phyloP scores from a whole-genome alignment of 2,329 filamentous ascomycete species.

The Penicillium sp. region DNA sequence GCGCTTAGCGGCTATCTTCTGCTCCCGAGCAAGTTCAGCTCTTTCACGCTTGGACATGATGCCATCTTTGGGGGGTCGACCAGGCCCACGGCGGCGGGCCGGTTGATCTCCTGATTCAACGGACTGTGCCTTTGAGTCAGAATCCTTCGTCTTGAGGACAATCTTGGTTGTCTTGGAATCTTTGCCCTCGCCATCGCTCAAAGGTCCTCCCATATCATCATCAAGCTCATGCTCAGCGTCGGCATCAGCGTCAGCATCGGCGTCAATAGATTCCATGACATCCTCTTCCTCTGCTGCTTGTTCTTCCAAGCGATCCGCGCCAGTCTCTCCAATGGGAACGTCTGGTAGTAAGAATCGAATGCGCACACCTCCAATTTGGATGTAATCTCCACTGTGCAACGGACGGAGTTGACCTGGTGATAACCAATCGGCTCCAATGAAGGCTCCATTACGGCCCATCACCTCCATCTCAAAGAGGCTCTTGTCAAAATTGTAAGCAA shows the following conservation, averaged over 20 bases:
- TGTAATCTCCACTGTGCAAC: constrained; percentile 58
- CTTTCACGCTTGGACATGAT: constrained; percentile 66
- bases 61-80: constrained; percentile 65
- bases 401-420: constrained; percentile 48
- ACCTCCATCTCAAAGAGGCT: constrained; percentile 60
- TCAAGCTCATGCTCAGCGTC: constrained; percentile 45
- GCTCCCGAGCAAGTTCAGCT: constrained; percentile 54
- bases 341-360: constrained; percentile 59
- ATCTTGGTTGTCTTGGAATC: constrained; percentile 31
- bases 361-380: constrained; percentile 59
- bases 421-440: constrained; percentile 54
- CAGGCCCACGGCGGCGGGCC: constrained; percentile 53
- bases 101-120: constrained; percentile 42
- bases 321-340: constrained; percentile 49
- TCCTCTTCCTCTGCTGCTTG: constrained; percentile 38
- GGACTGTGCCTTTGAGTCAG: constrained; percentile 29
- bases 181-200: constrained; percentile 30
- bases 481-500: constrained; percentile 59
- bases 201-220: constrained; percentile 26
- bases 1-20: constrained; percentile 50
- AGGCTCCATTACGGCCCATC: constrained; percentile 59
- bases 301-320: constrained; percentile 48
- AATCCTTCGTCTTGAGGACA: constrained; percentile 31
- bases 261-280: constrained; percentile 31
- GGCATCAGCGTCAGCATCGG: constrained; percentile 17